phyloP scores from a whole-genome alignment of 2,329 filamentous ascomycete species.

The Zasmidium cellare region DNA sequence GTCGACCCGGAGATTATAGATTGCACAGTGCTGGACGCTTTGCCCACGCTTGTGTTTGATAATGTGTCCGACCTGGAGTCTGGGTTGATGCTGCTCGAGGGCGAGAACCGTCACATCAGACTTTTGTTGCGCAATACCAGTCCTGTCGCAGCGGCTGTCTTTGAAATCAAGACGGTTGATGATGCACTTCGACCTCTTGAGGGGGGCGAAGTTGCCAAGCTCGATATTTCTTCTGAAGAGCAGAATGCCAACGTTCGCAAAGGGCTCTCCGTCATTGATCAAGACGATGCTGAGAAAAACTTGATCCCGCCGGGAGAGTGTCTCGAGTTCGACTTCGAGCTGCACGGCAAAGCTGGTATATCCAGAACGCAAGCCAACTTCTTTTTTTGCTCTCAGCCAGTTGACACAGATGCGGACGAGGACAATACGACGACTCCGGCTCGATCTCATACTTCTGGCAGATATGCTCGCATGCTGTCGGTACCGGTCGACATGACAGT shows the following conservation, averaged over 20 bases:
- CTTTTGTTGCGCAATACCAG: constrained; percentile 81
- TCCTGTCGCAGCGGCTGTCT: constrained; percentile 72
- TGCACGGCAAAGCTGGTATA: constrained; percentile 82
- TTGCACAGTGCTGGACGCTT: constrained; percentile 70
- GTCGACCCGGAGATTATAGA: constrained; percentile 25
- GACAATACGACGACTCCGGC: neutral
- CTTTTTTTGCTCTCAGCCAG: constrained; percentile 56
- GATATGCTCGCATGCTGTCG: constrained; percentile 49
- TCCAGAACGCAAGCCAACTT: constrained; percentile 78
- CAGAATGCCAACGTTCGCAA: neutral
- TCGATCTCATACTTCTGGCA: neutral
- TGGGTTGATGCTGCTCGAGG: constrained; percentile 89
- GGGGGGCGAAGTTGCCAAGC: neutral
- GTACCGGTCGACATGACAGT: constrained; percentile 85
- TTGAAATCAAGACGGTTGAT: constrained; percentile 26
- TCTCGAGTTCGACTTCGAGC: constrained; percentile 76
- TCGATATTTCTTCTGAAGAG: too few species aligned
- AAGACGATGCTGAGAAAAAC: constrained; percentile 6
- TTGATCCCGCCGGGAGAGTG: constrained; percentile 54
- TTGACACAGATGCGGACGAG: constrained; percentile 8
- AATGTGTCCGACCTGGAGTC: constrained; percentile 78
- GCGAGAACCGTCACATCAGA: constrained; percentile 75
- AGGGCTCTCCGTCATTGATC: neutral
- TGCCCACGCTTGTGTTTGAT: constrained; percentile 75
- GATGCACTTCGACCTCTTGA: constrained; percentile 6